These are phyloP conservation scores for Thraustochytrium sp. DNA, from an alignment of 352 stramenopile species.

Conservation along the genomic window DNA sequence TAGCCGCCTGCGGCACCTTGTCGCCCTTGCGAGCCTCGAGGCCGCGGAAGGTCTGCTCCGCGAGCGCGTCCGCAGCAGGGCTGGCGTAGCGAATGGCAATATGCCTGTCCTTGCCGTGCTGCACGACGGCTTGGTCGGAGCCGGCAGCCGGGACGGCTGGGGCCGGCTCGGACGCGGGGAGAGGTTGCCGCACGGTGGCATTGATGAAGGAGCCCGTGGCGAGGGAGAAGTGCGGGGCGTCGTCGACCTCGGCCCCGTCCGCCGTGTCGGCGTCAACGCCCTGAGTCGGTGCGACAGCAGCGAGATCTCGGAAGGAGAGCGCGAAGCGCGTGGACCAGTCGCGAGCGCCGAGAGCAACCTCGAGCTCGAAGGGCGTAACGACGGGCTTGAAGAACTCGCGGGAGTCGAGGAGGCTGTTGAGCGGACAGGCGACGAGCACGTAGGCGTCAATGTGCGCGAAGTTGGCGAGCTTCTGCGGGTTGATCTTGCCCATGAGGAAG, in stretches of 20 bases:
- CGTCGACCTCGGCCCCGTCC: conserved; percentile 52
- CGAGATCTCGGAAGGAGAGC: conserved; percentile 69
- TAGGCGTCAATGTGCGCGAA: conserved; percentile 92
- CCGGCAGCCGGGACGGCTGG: not conserved
- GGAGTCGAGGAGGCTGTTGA: conserved; percentile 86
- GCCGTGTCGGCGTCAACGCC: conserved; percentile 46
- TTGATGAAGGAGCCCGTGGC: conserved; percentile 67
- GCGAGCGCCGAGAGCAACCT: conserved; percentile 80
- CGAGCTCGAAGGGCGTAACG: conserved; percentile 86
- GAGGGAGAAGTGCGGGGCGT: conserved; percentile 73
- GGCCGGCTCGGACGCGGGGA: conserved; percentile 22
- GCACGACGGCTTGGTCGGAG: not conserved
- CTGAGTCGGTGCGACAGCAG: conserved; percentile 55
- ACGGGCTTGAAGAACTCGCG: conserved; percentile 83
- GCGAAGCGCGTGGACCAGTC: conserved; percentile 78
- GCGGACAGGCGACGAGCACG: conserved; percentile 87
- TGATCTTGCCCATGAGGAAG: conserved; percentile 94
- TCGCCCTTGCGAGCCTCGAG: conserved; percentile 71
- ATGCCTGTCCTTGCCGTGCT: not conserved
- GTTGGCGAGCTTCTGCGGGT: conserved; percentile 92
- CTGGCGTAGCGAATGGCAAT: conserved; percentile 26
- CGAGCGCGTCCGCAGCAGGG: conserved; percentile 60
- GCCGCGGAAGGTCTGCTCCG: conserved; percentile 64
- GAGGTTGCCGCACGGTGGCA: conserved; percentile 42
- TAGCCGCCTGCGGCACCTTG: conserved; percentile 66